A percentile compares a stretch with the other conserved stretches of the same genome.
phyloP scores from a whole-genome alignment of 352 stramenopile species.

The Phytophthora parvispora region DNA sequence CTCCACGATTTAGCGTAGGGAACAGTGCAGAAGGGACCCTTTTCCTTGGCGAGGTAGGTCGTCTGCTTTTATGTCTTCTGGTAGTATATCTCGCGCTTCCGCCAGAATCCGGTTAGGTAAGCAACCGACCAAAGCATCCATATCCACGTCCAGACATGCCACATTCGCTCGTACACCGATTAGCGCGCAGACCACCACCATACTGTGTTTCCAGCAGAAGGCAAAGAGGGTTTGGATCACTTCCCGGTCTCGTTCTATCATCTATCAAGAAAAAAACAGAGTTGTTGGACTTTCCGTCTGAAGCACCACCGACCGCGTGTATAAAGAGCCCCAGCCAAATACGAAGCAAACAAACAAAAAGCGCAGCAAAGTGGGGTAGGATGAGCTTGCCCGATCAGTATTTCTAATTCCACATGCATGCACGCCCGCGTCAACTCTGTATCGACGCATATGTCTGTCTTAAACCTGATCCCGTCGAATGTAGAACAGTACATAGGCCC shows the following conservation, averaged over 20 bases:
- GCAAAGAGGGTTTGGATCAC: too few species aligned
- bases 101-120: neutral
- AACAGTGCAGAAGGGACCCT: neutral
- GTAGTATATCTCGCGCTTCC: neutral
- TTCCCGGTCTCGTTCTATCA: too few species aligned
- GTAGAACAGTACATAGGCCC: conserved; percentile 88
- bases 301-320: too few species aligned
- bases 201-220: too few species aligned
- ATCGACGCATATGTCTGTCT: conserved; percentile 11
- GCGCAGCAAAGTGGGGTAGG: conserved; percentile 4
- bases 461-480: conserved; percentile 54
- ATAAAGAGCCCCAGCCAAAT: too few species aligned
- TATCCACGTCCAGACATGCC: neutral
- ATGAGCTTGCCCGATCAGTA: conserved; percentile 24
- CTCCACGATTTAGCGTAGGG: neutral
- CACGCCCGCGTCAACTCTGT: conserved; percentile 2
- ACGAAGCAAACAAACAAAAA: conserved; percentile 13
- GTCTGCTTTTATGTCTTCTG: neutral
- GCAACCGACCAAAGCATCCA: neutral
- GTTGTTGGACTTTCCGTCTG: too few species aligned
- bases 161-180: neutral
- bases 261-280: too few species aligned
- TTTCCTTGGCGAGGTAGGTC: neutral
- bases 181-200: conserved; percentile 60
- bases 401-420: conserved; percentile 38